Conservation (phyloP, 805 yeast species). For the Sugiyamaella americana region DNA sequence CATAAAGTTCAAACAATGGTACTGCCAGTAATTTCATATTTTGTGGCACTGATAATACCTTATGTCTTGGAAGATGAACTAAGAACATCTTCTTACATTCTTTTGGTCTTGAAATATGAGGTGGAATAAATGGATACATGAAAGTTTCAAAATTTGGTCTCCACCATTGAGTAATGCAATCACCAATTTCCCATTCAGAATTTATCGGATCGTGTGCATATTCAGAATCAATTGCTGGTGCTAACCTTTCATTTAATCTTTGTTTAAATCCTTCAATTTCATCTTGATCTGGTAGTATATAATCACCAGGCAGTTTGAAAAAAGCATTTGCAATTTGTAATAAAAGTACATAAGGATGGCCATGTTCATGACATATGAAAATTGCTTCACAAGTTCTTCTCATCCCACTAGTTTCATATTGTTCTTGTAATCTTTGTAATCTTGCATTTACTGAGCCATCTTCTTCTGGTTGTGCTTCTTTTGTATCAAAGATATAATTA, state of each 20-base stretch:
- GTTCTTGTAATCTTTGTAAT: conserved; percentile 25
- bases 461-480: conserved; percentile 30
- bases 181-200: conserved; percentile 29
- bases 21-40: conserved; percentile 31
- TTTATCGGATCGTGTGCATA: conserved; percentile 17
- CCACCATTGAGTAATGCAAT: conserved; percentile 34
- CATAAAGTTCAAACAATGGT: conserved; percentile 32
- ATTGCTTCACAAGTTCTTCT: conserved; percentile 30
- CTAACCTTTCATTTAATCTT: conserved; percentile 21
- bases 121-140: conserved; percentile 32
- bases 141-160: conserved; percentile 30
- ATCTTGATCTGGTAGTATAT: conserved; percentile 27
- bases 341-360: conserved; percentile 29
- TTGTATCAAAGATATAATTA: conserved; percentile 29
- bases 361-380: conserved; percentile 30
- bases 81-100: conserved; percentile 32
- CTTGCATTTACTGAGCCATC: conserved; percentile 26
- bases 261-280: conserved; percentile 25
- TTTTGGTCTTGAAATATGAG: conserved; percentile 32
- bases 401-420: conserved; percentile 29
- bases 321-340: conserved; percentile 30
- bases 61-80: conserved; percentile 26
- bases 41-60: conserved; percentile 26
- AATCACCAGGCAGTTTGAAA: conserved; percentile 26
- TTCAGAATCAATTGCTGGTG: conserved; percentile 17